Evolutionary conservation across 805 yeast species (phyloP).

Genomic region (Saturnispora hagleri): DNA sequence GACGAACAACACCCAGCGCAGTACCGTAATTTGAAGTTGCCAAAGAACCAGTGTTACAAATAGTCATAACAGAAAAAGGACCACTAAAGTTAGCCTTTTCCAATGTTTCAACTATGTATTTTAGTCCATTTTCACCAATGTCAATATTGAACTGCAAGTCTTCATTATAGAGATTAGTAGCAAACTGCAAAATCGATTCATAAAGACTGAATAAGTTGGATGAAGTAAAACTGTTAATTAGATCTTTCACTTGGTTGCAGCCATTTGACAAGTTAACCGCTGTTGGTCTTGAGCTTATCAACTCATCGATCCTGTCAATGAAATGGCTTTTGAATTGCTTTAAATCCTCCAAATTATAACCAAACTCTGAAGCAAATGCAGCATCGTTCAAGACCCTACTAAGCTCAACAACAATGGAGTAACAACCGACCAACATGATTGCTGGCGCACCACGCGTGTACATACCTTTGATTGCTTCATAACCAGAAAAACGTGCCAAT

Average conservation of each 20-base stretch:
- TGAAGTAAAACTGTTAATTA: constrained; percentile 15
- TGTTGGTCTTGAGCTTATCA: constrained; percentile 81
- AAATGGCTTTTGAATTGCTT: constrained; percentile 31
- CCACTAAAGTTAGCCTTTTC: constrained; percentile 42
- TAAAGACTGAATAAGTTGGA: constrained; percentile 19
- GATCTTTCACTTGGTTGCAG: constrained; percentile 38
- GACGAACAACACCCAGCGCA: constrained; percentile 84
- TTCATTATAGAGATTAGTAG: constrained; percentile 53
- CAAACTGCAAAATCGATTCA: constrained; percentile 32
- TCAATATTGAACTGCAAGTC: constrained; percentile 70
- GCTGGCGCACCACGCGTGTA: constrained; percentile 98
- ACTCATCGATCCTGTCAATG: constrained; percentile 44
- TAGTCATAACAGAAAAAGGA: constrained; percentile 75
- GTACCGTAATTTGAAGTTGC: constrained; percentile 99
- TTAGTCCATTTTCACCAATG: constrained; percentile 75
- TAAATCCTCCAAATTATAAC: constrained; percentile 15
- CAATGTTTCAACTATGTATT: constrained; percentile 46
- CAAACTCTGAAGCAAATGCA: constrained; percentile 18
- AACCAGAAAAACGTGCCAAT: constrained; percentile 51
- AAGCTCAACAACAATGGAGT: constrained; percentile 72
- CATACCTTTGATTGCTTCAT: constrained; percentile 76
- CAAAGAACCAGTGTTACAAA: constrained; percentile 92
- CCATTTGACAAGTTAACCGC: constrained; percentile 90
- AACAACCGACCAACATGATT: constrained; percentile 88
- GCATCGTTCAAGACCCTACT: constrained; percentile 22